Evolutionary conservation across 176 grass and related monocot species (phyloP).

Genomic region (Paspalum notatum): DNA sequence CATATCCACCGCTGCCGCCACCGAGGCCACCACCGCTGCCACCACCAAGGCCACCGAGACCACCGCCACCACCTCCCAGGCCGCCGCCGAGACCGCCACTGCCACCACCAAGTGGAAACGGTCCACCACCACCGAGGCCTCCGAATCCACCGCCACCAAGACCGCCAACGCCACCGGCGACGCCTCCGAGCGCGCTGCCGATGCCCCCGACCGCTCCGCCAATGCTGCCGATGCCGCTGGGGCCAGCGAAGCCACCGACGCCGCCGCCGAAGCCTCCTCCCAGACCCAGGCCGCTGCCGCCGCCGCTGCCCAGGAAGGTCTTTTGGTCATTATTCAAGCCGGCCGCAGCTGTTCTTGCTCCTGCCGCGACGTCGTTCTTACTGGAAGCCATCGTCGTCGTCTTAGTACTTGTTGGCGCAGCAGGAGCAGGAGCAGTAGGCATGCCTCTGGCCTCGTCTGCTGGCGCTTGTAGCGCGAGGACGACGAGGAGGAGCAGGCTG

Average conservation of each 20-base stretch:
- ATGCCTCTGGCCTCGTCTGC: slow-evolving; percentile 23
- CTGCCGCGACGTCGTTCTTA: too few relatives aligned
- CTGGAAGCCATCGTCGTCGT: neutral
- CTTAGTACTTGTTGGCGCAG: neutral
- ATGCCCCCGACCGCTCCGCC: neutral
- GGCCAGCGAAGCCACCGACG: slow-evolving; percentile 30
- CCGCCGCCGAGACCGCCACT: neutral
- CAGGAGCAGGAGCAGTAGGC: neutral
- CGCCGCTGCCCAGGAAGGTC: slow-evolving; percentile 24
- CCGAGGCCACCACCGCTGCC: neutral
- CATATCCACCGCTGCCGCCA: too few relatives aligned
- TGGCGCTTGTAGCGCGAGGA: neutral
- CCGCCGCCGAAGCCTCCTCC: slow-evolving; percentile 14
- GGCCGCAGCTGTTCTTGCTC: too few relatives aligned
- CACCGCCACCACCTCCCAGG: neutral
- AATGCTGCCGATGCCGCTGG: neutral
- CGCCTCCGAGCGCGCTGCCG: slow-evolving; percentile 5
- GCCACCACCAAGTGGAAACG: neutral
- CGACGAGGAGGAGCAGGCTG: neutral
- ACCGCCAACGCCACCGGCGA: neutral
- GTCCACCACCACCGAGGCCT: neutral
- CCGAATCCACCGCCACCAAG: slow-evolving; percentile 2
- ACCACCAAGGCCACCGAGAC: neutral
- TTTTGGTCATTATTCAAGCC: slow-evolving; percentile 5
- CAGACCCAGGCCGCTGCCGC: neutral